Conservation (phyloP, 176 grass and related monocot genomes). For the Bromus sterilis region DNA sequence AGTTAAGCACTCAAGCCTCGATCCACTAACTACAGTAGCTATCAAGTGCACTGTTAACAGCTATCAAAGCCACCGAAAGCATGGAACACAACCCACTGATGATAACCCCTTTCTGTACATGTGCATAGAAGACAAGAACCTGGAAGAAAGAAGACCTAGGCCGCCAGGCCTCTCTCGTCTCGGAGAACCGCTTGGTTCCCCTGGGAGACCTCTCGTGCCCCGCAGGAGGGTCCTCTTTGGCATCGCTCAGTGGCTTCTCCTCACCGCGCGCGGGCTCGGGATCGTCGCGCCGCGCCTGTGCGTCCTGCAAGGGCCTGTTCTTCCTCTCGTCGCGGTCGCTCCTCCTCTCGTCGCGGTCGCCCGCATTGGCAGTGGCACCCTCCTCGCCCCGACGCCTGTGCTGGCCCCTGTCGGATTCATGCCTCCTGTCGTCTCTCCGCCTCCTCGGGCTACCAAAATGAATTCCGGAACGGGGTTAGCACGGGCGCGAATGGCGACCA, state of each 20-base stretch:
- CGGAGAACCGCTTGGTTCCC: conserved; percentile 39
- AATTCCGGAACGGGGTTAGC: background rate
- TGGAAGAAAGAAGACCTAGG: conserved; percentile 43
- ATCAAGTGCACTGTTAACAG: background rate
- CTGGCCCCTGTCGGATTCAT: conserved; percentile 30
- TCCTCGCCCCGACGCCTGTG: conserved; percentile 26
- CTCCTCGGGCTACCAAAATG: conserved; percentile 38
- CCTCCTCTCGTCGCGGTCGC: conserved; percentile 7
- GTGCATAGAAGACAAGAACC: conserved; percentile 28
- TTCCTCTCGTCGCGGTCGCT: conserved; percentile 7
- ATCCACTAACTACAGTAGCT: background rate
- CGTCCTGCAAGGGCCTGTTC: conserved; percentile 17
- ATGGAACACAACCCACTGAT: conserved; percentile 3
- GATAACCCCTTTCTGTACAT: background rate
- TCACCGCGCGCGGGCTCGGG: conserved; percentile 2
- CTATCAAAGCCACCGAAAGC: background rate
- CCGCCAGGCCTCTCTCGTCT: conserved; percentile 24
- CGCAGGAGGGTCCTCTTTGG: conserved; percentile 1
- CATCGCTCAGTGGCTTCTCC: conserved; percentile 5
- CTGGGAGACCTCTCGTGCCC: conserved; percentile 37
- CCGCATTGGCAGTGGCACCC: background rate
- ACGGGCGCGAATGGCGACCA: background rate
- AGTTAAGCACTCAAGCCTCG: background rate
- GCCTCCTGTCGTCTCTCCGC: conserved; percentile 38
- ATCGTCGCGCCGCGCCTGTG: background rate